Evolutionary conservation across 2,329 filamentous ascomycete genomes (phyloP), one percentile per base, ranked within the genome.

Genomic region (Xylaria hypoxylon): DNA sequence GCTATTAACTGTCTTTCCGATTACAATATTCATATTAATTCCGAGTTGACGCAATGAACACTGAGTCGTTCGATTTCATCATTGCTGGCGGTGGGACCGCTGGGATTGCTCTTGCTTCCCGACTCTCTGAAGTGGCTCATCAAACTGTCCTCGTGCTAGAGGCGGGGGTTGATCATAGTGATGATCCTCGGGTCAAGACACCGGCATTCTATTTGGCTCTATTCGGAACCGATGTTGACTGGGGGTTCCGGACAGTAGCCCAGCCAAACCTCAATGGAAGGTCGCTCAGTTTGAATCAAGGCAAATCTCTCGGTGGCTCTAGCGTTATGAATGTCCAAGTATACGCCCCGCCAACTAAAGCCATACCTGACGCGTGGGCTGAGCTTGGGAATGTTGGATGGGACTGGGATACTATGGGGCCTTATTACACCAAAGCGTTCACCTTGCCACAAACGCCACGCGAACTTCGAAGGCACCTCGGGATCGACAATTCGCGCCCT

Each of bases 311-410:
- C n/a, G 72, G 72, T 0, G 72, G 70, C 13, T 72, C 70, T 0
- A 72, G 69, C 55, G 66, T 64, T n/a, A 70, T 74, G 2, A 73
- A 74, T 50, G 68, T 67, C 0, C 69, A 70, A 2, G 62, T 72
- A 17, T 74, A 69, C 40, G 65, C 65, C 1, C 69, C 70, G 24
- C 67, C 69, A 5, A 50, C 69, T 1, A 59, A 64, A 28, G 45
- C 33, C 6, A 15, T 71, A 6, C 53, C 70, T 56, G 68, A 73
- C 10, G 56, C 59, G 2, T 73, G 71, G 71, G 67, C 53, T 13
- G 56, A 59, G 4, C 59, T 74, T 3, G 71, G 71, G 2, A 74
- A 74, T 33, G 48, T 53, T 5, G 68, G 68, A 2, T 73, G 68
- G 68, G 64, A 68, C 38, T 73, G 69, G 71, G 59, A 62, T 17